Evolutionary conservation across 495 filamentous ascomycete genomes (phyloP).

Genomic region (Lasiosphaeriaceae sp.): DNA sequence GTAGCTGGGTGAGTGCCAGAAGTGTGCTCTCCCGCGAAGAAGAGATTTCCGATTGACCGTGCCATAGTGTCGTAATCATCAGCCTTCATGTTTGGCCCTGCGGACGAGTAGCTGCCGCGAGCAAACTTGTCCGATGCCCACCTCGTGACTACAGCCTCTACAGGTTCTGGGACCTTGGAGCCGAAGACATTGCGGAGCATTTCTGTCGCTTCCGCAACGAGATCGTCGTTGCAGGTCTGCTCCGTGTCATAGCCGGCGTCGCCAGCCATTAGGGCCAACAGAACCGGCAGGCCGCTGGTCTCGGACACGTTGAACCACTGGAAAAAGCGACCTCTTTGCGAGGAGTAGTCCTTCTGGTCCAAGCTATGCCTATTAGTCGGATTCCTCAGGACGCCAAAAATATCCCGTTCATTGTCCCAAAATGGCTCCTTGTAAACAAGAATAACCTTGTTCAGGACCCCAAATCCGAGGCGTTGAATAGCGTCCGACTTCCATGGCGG

Average conservation of each 20-base stretch:
- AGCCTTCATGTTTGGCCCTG: constrained; percentile 70
- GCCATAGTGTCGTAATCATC: constrained; percentile 96
- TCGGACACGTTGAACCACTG: constrained; percentile 95
- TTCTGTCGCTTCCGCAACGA: constrained; percentile 73
- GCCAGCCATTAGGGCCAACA: constrained; percentile 93
- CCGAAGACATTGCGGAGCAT: constrained; percentile 65
- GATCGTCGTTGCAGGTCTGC: constrained; percentile 61
- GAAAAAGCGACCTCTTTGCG: constrained; percentile 76
- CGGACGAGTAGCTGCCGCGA: constrained; percentile 89
- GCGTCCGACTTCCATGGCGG: constrained; percentile 80
- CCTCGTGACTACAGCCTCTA: constrained; percentile 88
- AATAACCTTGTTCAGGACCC: constrained; percentile 91
- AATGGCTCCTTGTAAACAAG: constrained; percentile 86
- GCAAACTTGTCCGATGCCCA: constrained; percentile 90
- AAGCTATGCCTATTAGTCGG: constrained; percentile 50
- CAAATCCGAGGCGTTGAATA: constrained; percentile 87
- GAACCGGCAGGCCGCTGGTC: constrained; percentile 78
- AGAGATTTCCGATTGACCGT: constrained; percentile 75
- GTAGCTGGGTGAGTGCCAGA: constrained; percentile 94
- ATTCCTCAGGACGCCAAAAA: constrained; percentile 86
- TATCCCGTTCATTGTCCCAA: constrained; percentile 89
- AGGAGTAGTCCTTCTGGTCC: constrained; percentile 50
- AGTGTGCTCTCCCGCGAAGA: constrained; percentile 96
- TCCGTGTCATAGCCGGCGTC: constrained; percentile 91
- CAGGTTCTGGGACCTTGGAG: constrained; percentile 57